These are phyloP conservation scores for Fusarium sp. DNA, from an alignment of 2,329 filamentous ascomycete genomes.

Conservation along the genomic window DNA sequence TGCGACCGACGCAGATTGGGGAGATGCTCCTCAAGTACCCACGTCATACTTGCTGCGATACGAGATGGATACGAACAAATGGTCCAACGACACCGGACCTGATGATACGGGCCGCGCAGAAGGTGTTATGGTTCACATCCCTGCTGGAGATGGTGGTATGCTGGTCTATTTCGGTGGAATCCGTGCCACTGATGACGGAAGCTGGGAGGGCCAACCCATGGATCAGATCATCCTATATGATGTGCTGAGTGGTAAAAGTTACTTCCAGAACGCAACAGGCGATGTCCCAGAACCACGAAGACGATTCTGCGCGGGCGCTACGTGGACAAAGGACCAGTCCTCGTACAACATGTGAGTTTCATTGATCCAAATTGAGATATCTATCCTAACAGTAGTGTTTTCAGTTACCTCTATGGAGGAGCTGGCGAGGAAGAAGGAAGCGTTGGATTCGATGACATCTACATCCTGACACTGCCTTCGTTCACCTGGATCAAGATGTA, in stretches of 20 bases:
- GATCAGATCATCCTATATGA: slow-evolving; percentile 70
- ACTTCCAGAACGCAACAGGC: slow-evolving; percentile 67
- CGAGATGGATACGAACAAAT: slow-evolving; percentile 64
- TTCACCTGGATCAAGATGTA: slow-evolving; percentile 72
- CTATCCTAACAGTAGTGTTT: slow-evolving; percentile 11
- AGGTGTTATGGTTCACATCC: slow-evolving; percentile 70
- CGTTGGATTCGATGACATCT: slow-evolving; percentile 69
- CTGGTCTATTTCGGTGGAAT: slow-evolving; percentile 73
- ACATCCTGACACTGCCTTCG: slow-evolving; percentile 70
- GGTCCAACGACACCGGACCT: slow-evolving; percentile 67
- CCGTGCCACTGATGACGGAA: slow-evolving; percentile 62
- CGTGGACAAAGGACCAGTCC: slow-evolving; percentile 69
- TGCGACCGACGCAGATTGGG: slow-evolving; percentile 64
- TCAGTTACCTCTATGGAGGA: slow-evolving; percentile 72
- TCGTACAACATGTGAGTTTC: slow-evolving; percentile 72
- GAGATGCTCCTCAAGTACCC: slow-evolving; percentile 58
- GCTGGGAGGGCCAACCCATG: slow-evolving; percentile 59
- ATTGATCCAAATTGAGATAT: not conserved
- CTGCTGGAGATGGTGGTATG: slow-evolving; percentile 69
- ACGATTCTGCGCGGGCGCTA: slow-evolving; percentile 71
- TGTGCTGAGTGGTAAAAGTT: slow-evolving; percentile 69
- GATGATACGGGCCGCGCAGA: slow-evolving; percentile 68
- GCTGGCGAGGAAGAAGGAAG: slow-evolving; percentile 60
- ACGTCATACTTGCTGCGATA: slow-evolving; percentile 68
- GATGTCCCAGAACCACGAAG: slow-evolving; percentile 63